Base-by-base conservation (phyloP, 140 eudicot genomes). In the Senecio squalidus region DNA sequence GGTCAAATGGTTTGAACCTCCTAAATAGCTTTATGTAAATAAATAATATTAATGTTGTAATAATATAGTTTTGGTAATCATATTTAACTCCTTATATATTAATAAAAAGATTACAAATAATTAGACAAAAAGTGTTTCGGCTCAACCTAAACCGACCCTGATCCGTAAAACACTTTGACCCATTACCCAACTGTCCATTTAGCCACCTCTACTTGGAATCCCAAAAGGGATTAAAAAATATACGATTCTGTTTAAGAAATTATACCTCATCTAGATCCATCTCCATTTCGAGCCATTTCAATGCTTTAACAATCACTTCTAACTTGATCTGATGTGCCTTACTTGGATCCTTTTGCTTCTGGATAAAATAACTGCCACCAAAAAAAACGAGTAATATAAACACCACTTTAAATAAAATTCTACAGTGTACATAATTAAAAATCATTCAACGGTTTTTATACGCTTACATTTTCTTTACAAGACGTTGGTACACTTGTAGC, bases 201-300 rank as follows among this genome's bases (percentile, higher is more conserved):
- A n/a, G n/a, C n/a, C 55, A 5, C 4, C 4, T 23, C 9, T 30
- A 4, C 8, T 30, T 6, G 36, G 36, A n/a, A n/a, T 30, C 36
- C 2, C 36, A 9, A 30, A 6, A 4, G 36, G 2, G 9, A 30
- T 9, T 30, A 4, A 0, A 9, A 30, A 4, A 30, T 4, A 30
- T 4, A 30, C 36, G 26, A 46, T 31, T 24, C 14, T 1, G 1
- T n/a, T 23, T 11, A 59, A 40, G 16, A 62, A 56, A 43, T 9
- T 16, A 50, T 67, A 86, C 98, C 98, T 91, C 98, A 41, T 91
- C 96, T 28, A 83, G 68, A 74, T 91, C 98, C 88, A 91, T 91
- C 65, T 91, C 96, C 78, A 86, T 83, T 66, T 83, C 84, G 13
- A 86, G 98, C 98, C 98, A 91, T 73, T 81, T 91, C 38, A 91